These are phyloP conservation scores for Mucor lusitanicus DNA, from an alignment of 371 early-diverging fungal species.

Conservation along the genomic window DNA sequence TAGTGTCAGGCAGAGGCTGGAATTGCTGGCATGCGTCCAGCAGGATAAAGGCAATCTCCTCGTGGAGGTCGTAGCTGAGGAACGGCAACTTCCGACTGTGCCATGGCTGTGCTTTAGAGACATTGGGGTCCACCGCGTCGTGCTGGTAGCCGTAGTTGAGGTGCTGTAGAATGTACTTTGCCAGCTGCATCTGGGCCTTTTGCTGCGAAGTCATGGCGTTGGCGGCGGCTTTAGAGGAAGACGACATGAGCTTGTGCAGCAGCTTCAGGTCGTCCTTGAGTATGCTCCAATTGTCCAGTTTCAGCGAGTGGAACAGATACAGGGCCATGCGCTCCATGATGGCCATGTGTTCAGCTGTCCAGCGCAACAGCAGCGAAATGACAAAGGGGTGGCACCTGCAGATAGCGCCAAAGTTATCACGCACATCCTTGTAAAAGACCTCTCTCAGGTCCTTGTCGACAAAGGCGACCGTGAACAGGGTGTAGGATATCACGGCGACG, in stretches of 20 bases:
- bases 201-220: slow-evolving; percentile 22
- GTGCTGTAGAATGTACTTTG: slow-evolving; percentile 45
- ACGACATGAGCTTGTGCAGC: slow-evolving; percentile 37
- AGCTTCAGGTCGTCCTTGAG: slow-evolving; percentile 40
- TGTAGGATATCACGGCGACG: slow-evolving; percentile 39
- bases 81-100: slow-evolving; percentile 22
- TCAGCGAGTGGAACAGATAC: slow-evolving; percentile 55
- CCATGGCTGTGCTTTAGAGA: slow-evolving; percentile 42
- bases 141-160: slow-evolving; percentile 41
- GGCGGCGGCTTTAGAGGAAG: slow-evolving; percentile 4
- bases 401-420: slow-evolving; percentile 47
- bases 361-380: slow-evolving; percentile 47
- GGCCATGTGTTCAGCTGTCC: slow-evolving; percentile 46
- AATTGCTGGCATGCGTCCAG: slow-evolving; percentile 37
- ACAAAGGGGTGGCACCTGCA: slow-evolving; percentile 42
- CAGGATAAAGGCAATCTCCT: slow-evolving; percentile 46
- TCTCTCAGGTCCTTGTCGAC: slow-evolving; percentile 43
- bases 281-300: slow-evolving; percentile 46
- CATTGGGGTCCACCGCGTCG: slow-evolving; percentile 9
- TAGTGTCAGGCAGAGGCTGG: slow-evolving; percentile 33
- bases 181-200: slow-evolving; percentile 35
- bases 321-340: slow-evolving; percentile 55
- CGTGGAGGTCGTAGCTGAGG: slow-evolving; percentile 30
- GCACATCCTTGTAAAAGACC: slow-evolving; percentile 52
- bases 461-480: slow-evolving; percentile 51